Evolutionary conservation across 352 stramenopile genomes (phyloP).

Genomic region (Bremia lactucae): DNA sequence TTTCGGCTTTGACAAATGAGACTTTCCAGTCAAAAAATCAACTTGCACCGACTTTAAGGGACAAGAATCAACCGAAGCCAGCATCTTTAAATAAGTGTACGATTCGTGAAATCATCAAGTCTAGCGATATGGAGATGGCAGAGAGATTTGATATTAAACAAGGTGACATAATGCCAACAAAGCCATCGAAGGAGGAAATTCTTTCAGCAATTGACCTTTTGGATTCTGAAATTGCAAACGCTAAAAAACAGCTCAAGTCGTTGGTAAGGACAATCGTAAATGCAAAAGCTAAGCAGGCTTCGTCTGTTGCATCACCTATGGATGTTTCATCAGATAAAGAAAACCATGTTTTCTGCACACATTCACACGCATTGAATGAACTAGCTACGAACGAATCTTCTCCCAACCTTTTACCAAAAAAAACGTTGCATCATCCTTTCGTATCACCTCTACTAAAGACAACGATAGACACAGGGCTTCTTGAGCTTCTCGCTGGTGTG

Average conservation of each 20-base stretch:
- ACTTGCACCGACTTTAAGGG: constrained; percentile 2
- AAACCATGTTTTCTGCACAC: too few relatives aligned
- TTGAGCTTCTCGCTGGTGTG: constrained; percentile 49
- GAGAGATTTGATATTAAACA: constrained; percentile 5
- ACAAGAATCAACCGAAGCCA: constrained; percentile 4
- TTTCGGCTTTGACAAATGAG: too few relatives aligned
- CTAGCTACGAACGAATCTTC: too few relatives aligned
- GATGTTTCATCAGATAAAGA: constrained; percentile 23
- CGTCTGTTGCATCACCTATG: constrained; percentile 25
- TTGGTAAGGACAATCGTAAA: constrained; percentile 36
- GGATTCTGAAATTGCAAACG: constrained; percentile 50
- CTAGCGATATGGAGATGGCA: constrained; percentile 1
- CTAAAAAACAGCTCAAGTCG: constrained; percentile 63
- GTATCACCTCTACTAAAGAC: constrained; percentile 26
- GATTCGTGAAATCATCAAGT: constrained; percentile 1
- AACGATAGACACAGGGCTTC: constrained; percentile 49
- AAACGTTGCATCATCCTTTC: background rate
- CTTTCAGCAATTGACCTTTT: constrained; percentile 66
- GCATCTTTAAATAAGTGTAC: background rate
- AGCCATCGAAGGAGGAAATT: constrained; percentile 68
- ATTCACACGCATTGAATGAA: too few relatives aligned
- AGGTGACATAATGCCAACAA: constrained; percentile 3
- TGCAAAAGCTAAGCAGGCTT: constrained; percentile 44
- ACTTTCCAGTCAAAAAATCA: too few relatives aligned
- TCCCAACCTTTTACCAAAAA: too few relatives aligned